Evolutionary conservation across 495 filamentous ascomycete species (phyloP), one percentile per base, ranked within the genome.

Genomic region (Ascobolus immersus): DNA sequence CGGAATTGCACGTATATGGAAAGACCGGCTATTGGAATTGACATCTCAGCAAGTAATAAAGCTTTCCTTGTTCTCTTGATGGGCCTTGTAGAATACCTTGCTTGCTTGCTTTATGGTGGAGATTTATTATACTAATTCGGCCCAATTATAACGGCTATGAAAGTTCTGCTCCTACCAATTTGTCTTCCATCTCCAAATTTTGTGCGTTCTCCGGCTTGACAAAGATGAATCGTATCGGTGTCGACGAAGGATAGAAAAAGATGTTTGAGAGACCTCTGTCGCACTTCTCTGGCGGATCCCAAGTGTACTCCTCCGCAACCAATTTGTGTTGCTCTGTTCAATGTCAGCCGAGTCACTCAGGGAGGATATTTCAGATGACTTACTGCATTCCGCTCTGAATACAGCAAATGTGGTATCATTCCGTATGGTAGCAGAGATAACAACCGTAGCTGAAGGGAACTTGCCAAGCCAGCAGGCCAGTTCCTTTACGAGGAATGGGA

Each of bases 381-480:
- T 47, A 75, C 70, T 51, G 49, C 71, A 77, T 22, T 52, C 59
- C 23, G 52, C 39, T 23, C 59, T 33, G 33, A 77, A 75, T 1
- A 49, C 47, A 28, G 59, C 50, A 45, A 73, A 64, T 0, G 72
- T 77, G 18, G 69, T 49, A 39, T 65, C 52, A 36, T 73, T 75
- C 20, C 72, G 60, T 14, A 74, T 51, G 2, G 68, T 66, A 6
- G 62, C 66, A 1, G 68, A 55, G 28, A 74, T 62, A 15, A 77
- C 44, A 21, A 68, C 62, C 28, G 57, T 42, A 10, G 65, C 34
- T 0, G 44, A 26, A n/a, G 55, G 49, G 30, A 65, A 60, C 21
- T 56, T 53, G 15, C 58, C 49, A 39, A 74, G 67, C 4, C 71
- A 54, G 33, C 61, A 52, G 4, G 49, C 44, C 20, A 76, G 42